Conservation (phyloP, 169 alveolate species). For the Plasmodium gonderi region DNA sequence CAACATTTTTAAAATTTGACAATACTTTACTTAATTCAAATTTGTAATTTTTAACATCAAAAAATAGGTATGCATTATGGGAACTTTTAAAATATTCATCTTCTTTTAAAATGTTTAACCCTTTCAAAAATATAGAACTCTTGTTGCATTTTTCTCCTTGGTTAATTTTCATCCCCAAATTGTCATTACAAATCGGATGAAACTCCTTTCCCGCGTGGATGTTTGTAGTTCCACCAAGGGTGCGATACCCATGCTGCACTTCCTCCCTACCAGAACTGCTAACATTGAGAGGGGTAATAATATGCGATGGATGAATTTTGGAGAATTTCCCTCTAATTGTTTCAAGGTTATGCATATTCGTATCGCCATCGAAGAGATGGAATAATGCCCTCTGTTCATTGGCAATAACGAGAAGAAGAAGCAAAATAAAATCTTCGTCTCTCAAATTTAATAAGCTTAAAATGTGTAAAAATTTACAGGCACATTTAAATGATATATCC, state of each 20-base stretch:
- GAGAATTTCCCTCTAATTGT: neutral
- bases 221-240: neutral
- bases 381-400: constrained; percentile 1
- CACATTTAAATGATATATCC: constrained; percentile 67
- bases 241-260: neutral
- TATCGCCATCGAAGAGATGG: neutral
- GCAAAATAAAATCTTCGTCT: constrained; percentile 27
- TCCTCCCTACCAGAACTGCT: neutral
- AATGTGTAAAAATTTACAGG: constrained; percentile 49
- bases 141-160: neutral
- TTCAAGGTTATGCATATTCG: neutral
- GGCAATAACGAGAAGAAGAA: constrained; percentile 28
- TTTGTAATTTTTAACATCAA: constrained; percentile 38
- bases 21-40: constrained; percentile 28
- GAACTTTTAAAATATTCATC: constrained; percentile 64
- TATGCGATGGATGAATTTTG: neutral
- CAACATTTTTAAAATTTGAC: constrained; percentile 25
- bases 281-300: neutral
- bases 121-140: constrained; percentile 23
- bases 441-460: constrained; percentile 44
- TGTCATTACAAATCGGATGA: neutral
- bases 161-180: neutral
- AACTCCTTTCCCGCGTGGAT: neutral
- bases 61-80: constrained; percentile 40
- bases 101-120: constrained; percentile 25